Conservation (phyloP, 345 rosid genomes). For the Eucalyptus sideroxylon region DNA sequence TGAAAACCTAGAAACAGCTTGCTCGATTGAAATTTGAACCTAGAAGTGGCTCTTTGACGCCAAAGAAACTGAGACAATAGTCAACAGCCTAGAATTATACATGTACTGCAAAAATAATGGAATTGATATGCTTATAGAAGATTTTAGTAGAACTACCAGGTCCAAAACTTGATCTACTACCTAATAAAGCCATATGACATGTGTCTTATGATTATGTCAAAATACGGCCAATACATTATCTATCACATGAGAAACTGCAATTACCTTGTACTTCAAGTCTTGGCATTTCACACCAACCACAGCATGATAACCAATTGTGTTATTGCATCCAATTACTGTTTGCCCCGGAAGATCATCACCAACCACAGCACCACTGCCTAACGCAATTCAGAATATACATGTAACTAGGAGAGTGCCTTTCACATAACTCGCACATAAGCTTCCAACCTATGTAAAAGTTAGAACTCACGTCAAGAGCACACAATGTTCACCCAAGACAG, state of each 20-base stretch:
- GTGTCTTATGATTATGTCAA: background rate
- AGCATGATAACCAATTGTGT: slow-evolving; percentile 70
- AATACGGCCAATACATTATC: background rate
- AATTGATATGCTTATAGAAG: background rate
- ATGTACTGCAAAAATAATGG: background rate
- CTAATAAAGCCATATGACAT: background rate
- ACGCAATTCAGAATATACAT: slow-evolving; percentile 14
- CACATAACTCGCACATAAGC: background rate
- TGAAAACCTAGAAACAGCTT: background rate
- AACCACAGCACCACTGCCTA: slow-evolving; percentile 88
- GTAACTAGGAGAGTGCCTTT: background rate
- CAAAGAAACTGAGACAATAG: background rate
- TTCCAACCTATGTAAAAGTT: background rate
- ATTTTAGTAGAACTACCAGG: background rate
- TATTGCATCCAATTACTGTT: slow-evolving; percentile 55
- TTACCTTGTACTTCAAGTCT: slow-evolving; percentile 82
- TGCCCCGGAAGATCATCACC: slow-evolving; percentile 83
- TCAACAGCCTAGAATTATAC: background rate
- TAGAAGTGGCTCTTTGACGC: background rate
- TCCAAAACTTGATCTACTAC: background rate
- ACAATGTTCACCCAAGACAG: slow-evolving; percentile 62
- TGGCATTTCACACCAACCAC: slow-evolving; percentile 90
- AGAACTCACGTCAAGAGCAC: slow-evolving; percentile 67
- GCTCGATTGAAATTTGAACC: background rate
- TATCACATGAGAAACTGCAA: background rate